Evolutionary conservation across 345 rosid species (phyloP), one percentile per base, ranked within the genome.

Genomic region (Noccaea bulbosa): DNA sequence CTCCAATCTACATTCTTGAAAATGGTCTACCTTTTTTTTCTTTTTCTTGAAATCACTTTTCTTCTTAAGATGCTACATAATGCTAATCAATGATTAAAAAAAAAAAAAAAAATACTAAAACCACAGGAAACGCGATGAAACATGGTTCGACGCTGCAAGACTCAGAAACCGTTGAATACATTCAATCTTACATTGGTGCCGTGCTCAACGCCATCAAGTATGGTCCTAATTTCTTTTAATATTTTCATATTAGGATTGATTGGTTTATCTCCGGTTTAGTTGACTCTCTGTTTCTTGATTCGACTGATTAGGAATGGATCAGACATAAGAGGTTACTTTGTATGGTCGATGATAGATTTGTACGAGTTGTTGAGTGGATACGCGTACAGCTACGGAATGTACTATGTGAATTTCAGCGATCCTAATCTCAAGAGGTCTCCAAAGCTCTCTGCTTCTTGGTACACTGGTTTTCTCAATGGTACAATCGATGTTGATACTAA

Each of bases 371-470:
- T 78, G 6, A 50, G 27, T 52, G 86, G 81, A 20, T 82, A 75
- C 37, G 34, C 0, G 8, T 35, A 40, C 0, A 24, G 71, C 35
- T 84, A 1, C 24, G 87, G 87, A 5, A 45, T 79, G 27, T 70
- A 70, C 72, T 76, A 79, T 41, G 86, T 84, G 22, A 81, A 86
- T 62, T 73, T 79, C 22, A 75, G 84, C 32, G 80, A 86, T 61
- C 82, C 80, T 2, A 72, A 62, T 6, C 72, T 57, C 62, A 79
- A 69, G 53, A 82, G 86, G 59, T 56, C 78, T 17, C 83, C 88
- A 6, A 86, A 82, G 69, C 70, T 77, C 45, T 85, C 89, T 32
- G 80, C 87, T 12, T 55, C 59, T 58, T 83, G 87, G 87, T 81
- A 79, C 76, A 52, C 87, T 55, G 58, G 66, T 41, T 85, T 85